Percentiles rank a stretch among this genome's conserved stretches.
phyloP scores from a whole-genome alignment of 2,329 filamentous ascomycete species.

The Fusarium nanum region DNA sequence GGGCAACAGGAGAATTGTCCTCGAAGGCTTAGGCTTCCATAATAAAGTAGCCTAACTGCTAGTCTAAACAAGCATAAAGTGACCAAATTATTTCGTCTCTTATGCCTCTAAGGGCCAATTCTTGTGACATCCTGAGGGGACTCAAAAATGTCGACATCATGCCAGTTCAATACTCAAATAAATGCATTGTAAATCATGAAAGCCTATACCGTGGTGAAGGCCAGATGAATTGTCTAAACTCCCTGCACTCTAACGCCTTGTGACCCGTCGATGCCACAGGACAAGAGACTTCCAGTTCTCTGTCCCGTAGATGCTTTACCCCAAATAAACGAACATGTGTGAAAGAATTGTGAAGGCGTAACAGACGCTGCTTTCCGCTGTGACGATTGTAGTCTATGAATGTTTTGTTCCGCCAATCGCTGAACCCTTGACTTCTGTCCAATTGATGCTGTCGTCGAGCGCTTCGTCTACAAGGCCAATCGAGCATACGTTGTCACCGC shows the following conservation, averaged over 20 bases:
- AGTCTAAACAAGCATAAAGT: too few relatives aligned
- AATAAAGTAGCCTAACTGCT: too few relatives aligned
- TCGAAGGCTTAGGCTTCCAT: too few relatives aligned
- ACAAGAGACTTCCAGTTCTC: constrained; percentile 18
- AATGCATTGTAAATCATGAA: constrained; percentile 18
- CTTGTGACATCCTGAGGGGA: too few relatives aligned
- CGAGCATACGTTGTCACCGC: constrained; percentile 93
- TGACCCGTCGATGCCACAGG: constrained; percentile 34
- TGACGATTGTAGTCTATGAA: constrained; percentile 49
- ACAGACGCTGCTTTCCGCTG: constrained; percentile 2
- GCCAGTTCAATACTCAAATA: constrained; percentile 38
- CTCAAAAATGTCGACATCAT: constrained; percentile 1
- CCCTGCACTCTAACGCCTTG: constrained; percentile 46
- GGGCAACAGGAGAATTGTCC: too few relatives aligned
- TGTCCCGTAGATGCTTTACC: constrained; percentile 33
- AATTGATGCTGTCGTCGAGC: constrained; percentile 90
- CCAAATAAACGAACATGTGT: constrained; percentile 32
- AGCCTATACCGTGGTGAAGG: constrained; percentile 37
- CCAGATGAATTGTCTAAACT: constrained; percentile 46
- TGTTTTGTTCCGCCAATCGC: constrained; percentile 90
- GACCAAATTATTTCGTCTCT: too few relatives aligned
- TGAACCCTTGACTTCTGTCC: constrained; percentile 87
- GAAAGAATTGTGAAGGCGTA: constrained; percentile 4
- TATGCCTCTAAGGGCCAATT: too few relatives aligned
- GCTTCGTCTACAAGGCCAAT: constrained; percentile 91